Conservation (phyloP, 345 rosid genomes). For the Corchorus olitorius region DNA sequence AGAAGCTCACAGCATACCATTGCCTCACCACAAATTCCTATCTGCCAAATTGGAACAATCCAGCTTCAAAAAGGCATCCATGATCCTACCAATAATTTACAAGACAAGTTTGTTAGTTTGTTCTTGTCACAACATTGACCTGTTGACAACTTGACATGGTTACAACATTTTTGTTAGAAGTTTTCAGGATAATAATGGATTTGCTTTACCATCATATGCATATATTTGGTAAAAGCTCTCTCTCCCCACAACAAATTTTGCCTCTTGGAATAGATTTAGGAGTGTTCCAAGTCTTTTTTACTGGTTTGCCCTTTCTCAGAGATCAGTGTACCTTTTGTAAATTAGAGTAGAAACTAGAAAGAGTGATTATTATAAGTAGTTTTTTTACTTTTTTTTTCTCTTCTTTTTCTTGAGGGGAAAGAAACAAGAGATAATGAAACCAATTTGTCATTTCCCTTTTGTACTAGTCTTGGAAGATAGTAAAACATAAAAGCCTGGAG, state of each 20-base stretch:
- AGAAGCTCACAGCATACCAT: background rate
- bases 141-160: no score
- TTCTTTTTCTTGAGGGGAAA: no score
- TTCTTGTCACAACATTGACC: background rate
- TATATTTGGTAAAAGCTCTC: background rate
- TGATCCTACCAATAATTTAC: background rate
- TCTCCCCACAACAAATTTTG: background rate
- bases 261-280: background rate
- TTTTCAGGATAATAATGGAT: background rate
- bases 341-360: background rate
- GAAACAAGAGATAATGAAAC: background rate
- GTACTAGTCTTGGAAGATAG: background rate
- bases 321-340: background rate
- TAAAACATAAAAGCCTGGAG: constrained; percentile 16
- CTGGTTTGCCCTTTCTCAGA: background rate
- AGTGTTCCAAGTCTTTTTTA: background rate
- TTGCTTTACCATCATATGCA: background rate
- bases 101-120: constrained; percentile 3
- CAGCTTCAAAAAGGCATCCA: background rate
- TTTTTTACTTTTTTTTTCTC: background rate
- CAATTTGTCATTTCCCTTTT: background rate
- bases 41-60: background rate
- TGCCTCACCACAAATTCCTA: constrained; percentile 6
- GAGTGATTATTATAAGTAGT: no score
- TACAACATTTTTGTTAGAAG: background rate